phyloP scores from a whole-genome alignment of 208 protist genomes.

The Wallacemonas sp. region DNA sequence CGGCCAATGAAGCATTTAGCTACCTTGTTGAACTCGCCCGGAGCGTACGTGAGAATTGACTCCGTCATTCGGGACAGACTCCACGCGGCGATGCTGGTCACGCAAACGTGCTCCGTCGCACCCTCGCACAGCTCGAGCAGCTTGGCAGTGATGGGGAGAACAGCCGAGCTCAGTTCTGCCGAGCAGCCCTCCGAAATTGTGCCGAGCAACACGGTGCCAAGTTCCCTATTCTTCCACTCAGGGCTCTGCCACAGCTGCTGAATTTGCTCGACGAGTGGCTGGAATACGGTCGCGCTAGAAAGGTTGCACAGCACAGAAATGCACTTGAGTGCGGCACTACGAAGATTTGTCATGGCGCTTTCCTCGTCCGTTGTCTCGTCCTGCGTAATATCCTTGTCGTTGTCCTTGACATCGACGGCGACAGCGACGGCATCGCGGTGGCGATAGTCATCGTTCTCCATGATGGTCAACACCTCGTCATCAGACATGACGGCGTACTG shows the following conservation, averaged over 20 bases:
- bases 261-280: constrained; percentile 48
- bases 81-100: constrained; percentile 86
- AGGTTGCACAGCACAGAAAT: constrained; percentile 69
- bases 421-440: constrained; percentile 58
- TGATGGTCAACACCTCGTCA: constrained; percentile 76
- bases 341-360: constrained; percentile 67
- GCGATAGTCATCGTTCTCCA: constrained; percentile 79
- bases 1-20: constrained; percentile 44
- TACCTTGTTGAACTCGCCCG: constrained; percentile 31
- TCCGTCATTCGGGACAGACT: constrained; percentile 74
- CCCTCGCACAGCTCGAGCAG: constrained; percentile 49
- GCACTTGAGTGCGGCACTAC: constrained; percentile 72
- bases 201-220: constrained; percentile 77
- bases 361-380: constrained; percentile 72
- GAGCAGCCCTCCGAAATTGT: constrained; percentile 73
- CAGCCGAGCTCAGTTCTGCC: constrained; percentile 37
- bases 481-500: constrained; percentile 60
- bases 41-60: constrained; percentile 25
- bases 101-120: constrained; percentile 69
- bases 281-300: constrained; percentile 45
- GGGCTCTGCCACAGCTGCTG: constrained; percentile 53
- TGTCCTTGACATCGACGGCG: constrained; percentile 40
- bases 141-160: constrained; percentile 46
- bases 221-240: constrained; percentile 65
- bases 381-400: constrained; percentile 71